Base-by-base conservation (phyloP, 2,329 filamentous ascomycete species). In the Tolypocladium guangdongense region DNA sequence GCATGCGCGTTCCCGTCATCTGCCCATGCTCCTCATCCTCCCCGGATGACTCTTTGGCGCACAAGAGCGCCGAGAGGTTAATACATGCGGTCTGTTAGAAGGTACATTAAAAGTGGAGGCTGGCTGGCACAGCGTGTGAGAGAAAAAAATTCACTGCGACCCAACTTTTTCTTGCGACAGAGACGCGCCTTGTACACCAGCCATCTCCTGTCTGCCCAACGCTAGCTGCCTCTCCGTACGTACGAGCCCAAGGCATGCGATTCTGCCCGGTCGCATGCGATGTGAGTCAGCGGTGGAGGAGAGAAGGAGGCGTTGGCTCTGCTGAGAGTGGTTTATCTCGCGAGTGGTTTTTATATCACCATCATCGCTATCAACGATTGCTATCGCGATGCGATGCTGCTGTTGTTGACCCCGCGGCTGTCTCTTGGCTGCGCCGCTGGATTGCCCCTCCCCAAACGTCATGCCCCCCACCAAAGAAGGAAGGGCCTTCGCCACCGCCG, bases 391-490 rank as follows among this genome's bases (percentile, higher is more conserved):
- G 20, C 11, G 39, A 45, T 30, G 16, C 11, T n/a, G 41, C 43
- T 33, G 43, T 47, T 33, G 18, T 45, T 14, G 43, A 47, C 43
- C 43, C 43, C 43, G 43, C 43, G 43, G 27, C 27, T 20, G 43
- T 33, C 43, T 33, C 18, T 47, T 47, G 18, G 27, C 7, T 33
- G 18, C 11, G 33, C 36, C 20, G 46, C 32, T 41, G 49, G 50
- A n/a, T 43, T 64, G 55, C 62, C 61, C 62, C 62, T 63, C 62
- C 54, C 57, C 55, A 58, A 63, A 65, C 64, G 64, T 66, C 65
- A 67, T 65, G 58, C 62, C 60, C 62, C 60, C 64, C 63, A 63
- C 64, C 58, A 52, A n/a, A n/a, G n/a, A n/a, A n/a, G n/a, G n/a
- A 54, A 55, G 54, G 55, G 45, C 57, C 39, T 51, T 65, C 60